Base-by-base conservation (phyloP, 495 filamentous ascomycete species). In the Aspergillus mulundensis region DNA sequence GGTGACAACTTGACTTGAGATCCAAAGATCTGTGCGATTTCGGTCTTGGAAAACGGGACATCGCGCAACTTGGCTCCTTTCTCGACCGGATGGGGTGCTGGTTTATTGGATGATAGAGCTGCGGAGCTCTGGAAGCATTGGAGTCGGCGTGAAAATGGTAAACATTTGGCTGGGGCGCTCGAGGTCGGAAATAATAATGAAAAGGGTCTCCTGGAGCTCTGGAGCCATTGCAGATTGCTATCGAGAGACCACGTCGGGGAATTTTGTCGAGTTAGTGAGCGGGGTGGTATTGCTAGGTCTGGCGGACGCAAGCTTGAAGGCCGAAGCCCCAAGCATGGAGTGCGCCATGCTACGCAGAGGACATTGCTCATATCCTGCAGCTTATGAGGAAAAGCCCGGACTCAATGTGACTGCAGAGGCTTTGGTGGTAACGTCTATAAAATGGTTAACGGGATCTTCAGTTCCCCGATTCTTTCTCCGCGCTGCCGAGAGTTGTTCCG, bases 21-120 rank as follows among this genome's bases (percentile, higher is more conserved):
- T 1, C 84, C 83, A 58, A 95, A 93, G 4, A 94, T 80, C 11
- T 57, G 44, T 8, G 78, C 70, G n/a, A 89, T 77, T 42, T 89
- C 81, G 6, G 68, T 61, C 12, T 76, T 68, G 1, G 76, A 72
- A 15, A 89, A 73, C 7, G 67, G 63, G 19, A 66, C 61, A 5
- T 59, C 24, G 19, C 59, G 58, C 28, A 56, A 48, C n/a, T 62
- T 39, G 23, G 63, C 53, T n/a, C 61, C 64, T 60, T 58, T 36
- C 56, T 66, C 64, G 15, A 48, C 50, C 21, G 56, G 42, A 7
- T 53, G 34, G 18, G 58, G 52, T 53, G 56, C 39, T 2, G 41
- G 10, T 15, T 46, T 46, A 7, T 57, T 5, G 38, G 60, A 46
- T 25, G 53, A 49, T 40, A 56, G 53, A 19, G 54, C 28, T 20